Evolutionary conservation across 768 basidiomycete genomes (phyloP).

Genomic region (Russula ochroleuca): DNA sequence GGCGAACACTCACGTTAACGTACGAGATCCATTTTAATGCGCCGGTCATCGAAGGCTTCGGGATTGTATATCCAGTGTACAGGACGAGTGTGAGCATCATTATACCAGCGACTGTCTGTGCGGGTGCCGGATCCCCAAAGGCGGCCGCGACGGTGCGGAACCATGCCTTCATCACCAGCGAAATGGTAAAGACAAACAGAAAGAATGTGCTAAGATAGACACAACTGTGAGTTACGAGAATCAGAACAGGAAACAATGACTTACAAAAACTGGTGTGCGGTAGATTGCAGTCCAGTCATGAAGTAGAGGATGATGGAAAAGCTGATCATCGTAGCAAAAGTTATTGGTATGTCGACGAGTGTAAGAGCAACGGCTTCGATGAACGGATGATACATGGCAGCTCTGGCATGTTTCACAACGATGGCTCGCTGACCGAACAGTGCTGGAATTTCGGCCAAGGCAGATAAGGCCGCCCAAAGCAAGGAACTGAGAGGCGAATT

Average conservation of each 20-base stretch:
- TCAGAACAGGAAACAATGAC: conserved; percentile 28
- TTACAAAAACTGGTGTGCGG: conserved; percentile 62
- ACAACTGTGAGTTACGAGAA: conserved; percentile 12
- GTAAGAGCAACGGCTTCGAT: conserved; percentile 54
- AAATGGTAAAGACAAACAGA: conserved; percentile 53
- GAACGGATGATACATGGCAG: conserved; percentile 60
- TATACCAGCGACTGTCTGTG: conserved; percentile 55
- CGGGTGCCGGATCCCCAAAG: conserved; percentile 55
- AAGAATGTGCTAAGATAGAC: conserved; percentile 47
- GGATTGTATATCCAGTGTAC: conserved; percentile 59
- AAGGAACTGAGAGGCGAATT: conserved; percentile 40
- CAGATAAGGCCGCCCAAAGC: conserved; percentile 53
- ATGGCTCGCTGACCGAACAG: conserved; percentile 58
- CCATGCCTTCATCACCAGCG: conserved; percentile 67
- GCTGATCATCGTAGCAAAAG: conserved; percentile 42
- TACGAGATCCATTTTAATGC: conserved; percentile 65
- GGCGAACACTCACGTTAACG: conserved; percentile 47
- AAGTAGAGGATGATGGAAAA: conserved; percentile 58
- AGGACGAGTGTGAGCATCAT: conserved; percentile 50
- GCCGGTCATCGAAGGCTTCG: conserved; percentile 60
- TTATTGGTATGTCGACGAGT: conserved; percentile 58
- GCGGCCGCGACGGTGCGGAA: conserved; percentile 66
- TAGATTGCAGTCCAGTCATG: conserved; percentile 51
- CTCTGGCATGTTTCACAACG: conserved; percentile 50
- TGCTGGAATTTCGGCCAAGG: conserved; percentile 60